Percentiles rank a stretch among this genome's conserved stretches.
These are phyloP conservation scores for Closterium sp. DNA, from an alignment of 139 green algal species.

Conservation along the genomic window DNA sequence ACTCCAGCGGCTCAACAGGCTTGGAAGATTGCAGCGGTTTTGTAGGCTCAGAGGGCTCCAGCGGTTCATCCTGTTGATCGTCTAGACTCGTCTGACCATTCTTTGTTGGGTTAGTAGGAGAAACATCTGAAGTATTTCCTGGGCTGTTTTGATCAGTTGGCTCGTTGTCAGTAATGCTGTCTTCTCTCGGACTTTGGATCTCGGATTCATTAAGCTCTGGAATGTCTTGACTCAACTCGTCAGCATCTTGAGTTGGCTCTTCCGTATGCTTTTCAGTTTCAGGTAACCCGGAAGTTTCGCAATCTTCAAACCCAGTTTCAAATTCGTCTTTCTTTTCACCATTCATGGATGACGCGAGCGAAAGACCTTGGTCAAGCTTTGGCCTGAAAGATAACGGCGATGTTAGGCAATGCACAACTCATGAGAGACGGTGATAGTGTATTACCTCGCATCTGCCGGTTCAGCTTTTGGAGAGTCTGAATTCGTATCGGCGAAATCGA, in stretches of 20 bases:
- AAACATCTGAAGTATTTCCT: background rate
- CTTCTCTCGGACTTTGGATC: background rate
- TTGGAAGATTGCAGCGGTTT: background rate
- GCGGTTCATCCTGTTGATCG: background rate
- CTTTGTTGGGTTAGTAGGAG: background rate
- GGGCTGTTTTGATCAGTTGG: background rate
- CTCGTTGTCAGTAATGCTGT: background rate
- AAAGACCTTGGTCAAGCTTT: background rate
- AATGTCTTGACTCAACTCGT: background rate
- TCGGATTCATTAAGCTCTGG: background rate
- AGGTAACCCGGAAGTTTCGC: background rate
- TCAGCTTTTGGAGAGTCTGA: background rate
- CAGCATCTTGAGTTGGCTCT: background rate
- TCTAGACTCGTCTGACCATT: background rate
- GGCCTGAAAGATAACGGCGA: background rate
- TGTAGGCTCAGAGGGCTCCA: background rate
- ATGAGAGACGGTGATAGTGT: background rate
- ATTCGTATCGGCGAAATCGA: background rate
- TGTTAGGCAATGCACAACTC: background rate
- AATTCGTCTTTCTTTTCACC: background rate
- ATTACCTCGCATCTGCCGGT: background rate
- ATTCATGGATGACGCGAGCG: background rate
- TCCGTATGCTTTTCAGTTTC: background rate
- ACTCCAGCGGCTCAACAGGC: background rate
- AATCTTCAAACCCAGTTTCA: background rate